Base-by-base conservation (phyloP, 2,329 filamentous ascomycete species). In the Dactylellina drechsleri region DNA sequence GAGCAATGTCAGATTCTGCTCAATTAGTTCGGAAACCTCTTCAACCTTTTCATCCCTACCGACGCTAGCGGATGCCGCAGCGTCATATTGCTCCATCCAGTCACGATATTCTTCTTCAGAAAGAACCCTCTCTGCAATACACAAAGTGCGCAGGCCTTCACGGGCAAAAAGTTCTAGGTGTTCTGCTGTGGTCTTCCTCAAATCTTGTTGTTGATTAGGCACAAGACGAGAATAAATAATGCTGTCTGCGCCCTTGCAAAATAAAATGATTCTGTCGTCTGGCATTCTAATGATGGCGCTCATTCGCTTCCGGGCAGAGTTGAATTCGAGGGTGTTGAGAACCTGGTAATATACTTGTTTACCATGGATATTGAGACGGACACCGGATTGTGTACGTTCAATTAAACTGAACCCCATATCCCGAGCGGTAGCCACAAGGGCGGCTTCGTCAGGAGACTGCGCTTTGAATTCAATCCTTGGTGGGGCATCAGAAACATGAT, bases 191-290 rank as follows among this genome's bases (percentile, higher is more conserved):
- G 87, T 86, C 79, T 88, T 87, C 76, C 95, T 88, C 64, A 99
- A 86, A 80, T 97, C 91, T 75, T 88, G 86, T 83, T 99, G 95
- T 82, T 96, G 90, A 57, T 93, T 93, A 77, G 87, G 88, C 82
- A 89, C 92, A 74, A 99, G 85, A 4, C 95, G 91, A 6, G 93
- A 93, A 82, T 98, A 99, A 77, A 99, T 98, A 79, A 98, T 91
- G 80, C 92, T 97, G 81, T 99, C 95, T 40, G 95, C 95, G 77
- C 95, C 95, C 83, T 99, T 99, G 85, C 95, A 99, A 83, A 96
- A 96, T 0, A 99, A 86, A 65, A 95, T 86, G 76, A 99, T 97
- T 71, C 87, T 90, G 47, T 91, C 91, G 81, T 98, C 89, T 0
- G 95, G 94, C 93, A 98, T 97, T 70, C 91, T 88, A 59, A 99